These are phyloP conservation scores for Zarea fungicola DNA, from an alignment of 2,329 filamentous ascomycete genomes.

Conservation along the genomic window DNA sequence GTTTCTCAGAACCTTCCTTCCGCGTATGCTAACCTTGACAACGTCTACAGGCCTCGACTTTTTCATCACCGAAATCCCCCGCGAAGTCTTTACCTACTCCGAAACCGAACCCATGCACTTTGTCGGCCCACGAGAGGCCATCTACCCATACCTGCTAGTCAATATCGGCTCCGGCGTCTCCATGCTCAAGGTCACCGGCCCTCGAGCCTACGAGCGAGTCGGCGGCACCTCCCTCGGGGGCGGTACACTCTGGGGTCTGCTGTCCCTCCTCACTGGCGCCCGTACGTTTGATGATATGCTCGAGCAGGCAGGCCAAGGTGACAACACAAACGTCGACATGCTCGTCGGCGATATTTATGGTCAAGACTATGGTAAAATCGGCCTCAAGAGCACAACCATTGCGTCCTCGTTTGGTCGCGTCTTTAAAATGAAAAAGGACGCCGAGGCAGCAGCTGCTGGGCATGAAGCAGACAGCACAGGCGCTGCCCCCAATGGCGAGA, in stretches of 20 bases:
- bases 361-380: slow-evolving; percentile 92
- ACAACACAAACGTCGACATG: slow-evolving; percentile 93
- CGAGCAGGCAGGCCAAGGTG: slow-evolving; percentile 79
- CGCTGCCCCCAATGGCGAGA: slow-evolving; percentile 22
- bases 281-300: slow-evolving; percentile 98
- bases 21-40: background rate
- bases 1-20: background rate
- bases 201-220: slow-evolving; percentile 79
- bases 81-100: slow-evolving; percentile 95
- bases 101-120: slow-evolving; percentile 90
- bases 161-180: slow-evolving; percentile 97
- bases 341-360: slow-evolving; percentile 97
- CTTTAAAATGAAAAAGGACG: slow-evolving; percentile 83
- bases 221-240: slow-evolving; percentile 92
- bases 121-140: slow-evolving; percentile 66
- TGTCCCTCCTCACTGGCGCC: slow-evolving; percentile 88
- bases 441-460: slow-evolving; percentile 64
- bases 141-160: slow-evolving; percentile 95
- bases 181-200: slow-evolving; percentile 94
- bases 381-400: slow-evolving; percentile 90
- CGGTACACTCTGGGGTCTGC: slow-evolving; percentile 93
- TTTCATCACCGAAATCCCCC: slow-evolving; percentile 96
- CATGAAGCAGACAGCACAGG: slow-evolving; percentile 28
- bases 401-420: slow-evolving; percentile 97
- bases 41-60: slow-evolving; percentile 73